A percentile compares a stretch with the other conserved stretches of the same genome.
phyloP scores from a whole-genome alignment of 768 basidiomycete species.

The Lentinula edodes region DNA sequence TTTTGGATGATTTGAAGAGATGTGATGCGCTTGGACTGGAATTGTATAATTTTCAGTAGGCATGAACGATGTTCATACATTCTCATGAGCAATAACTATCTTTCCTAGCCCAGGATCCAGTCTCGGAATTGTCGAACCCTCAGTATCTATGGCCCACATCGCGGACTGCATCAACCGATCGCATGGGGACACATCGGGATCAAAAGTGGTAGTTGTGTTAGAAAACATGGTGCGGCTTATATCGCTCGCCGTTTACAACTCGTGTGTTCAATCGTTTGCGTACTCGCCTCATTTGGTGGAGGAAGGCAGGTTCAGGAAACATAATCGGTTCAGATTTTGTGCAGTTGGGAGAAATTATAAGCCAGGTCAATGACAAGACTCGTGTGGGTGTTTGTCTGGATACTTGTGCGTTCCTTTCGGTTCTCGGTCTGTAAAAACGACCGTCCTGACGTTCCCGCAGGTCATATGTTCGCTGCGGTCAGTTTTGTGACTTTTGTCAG shows the following conservation, averaged over 20 bases:
- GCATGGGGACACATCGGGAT: conserved; percentile 45
- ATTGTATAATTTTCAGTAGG: conserved; percentile 84
- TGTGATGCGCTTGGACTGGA: conserved; percentile 72
- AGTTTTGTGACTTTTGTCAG: conserved; percentile 14
- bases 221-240: conserved; percentile 69
- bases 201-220: conserved; percentile 54
- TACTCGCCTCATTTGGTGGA: background rate
- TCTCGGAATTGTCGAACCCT: conserved; percentile 58
- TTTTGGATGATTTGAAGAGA: conserved; percentile 75
- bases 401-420: conserved; percentile 49
- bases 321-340: conserved; percentile 42
- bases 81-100: background rate
- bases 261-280: background rate
- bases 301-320: conserved; percentile 10
- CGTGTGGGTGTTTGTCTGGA: conserved; percentile 82
- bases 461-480: conserved; percentile 77
- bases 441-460: conserved; percentile 24
- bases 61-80: conserved; percentile 7
- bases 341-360: conserved; percentile 66
- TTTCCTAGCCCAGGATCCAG: conserved; percentile 71
- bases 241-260: background rate
- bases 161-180: conserved; percentile 73
- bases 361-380: conserved; percentile 62
- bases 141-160: conserved; percentile 57
- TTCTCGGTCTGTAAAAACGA: background rate